Base-by-base conservation (phyloP, 2,329 filamentous ascomycete species). In the Trichoderma atrobrunneum region DNA sequence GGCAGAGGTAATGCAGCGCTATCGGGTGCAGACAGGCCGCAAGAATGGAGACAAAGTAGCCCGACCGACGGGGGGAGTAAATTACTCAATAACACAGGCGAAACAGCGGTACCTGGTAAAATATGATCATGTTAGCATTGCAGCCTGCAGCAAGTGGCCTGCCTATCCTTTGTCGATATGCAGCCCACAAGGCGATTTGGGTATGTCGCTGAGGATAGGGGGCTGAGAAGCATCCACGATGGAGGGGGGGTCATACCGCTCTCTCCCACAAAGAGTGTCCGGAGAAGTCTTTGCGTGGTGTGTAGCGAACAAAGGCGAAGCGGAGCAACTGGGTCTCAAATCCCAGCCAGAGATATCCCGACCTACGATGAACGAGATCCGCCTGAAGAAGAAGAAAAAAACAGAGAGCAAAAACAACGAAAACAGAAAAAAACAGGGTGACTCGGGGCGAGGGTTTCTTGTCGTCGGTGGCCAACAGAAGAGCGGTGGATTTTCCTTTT, bases 81-180 rank as follows among this genome's bases (percentile, higher is more conserved):
- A 61, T 67, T 66, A 54, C 62, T 60, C 72, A 57, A 73, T 63
- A 70, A 71, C 72, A 75, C 65, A 72, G 64, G 74, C 67, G 63
- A 73, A 76, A 48, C 63, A 66, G 21, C 57, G 62, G 62, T 57
- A 26, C 70, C 63, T 72, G 39, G 62, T 24, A 67, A 67, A 39
- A 66, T 32, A 56, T 28, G 28, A 72, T 56, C 43, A 59, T 54
- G 39, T 72, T 65, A 72, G 70, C 63, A 59, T 54, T 28, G 16
- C 56, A 54, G 54, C 32, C 62, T 39, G 21, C n/a, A 39, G 34
- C 56, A 24, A 54, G 48, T 11, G 7, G 48, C 43, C 34, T n/a
- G 28, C 54, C 32, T 16, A 28, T 70, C 26, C 32, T 61, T 11
- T 43, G 51, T 57, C 24, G 64, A 39, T 30, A 21, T n/a, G 16